phyloP scores from a whole-genome alignment of 371 early-diverging fungal species.

The Dinochytrium kinnereticum region DNA sequence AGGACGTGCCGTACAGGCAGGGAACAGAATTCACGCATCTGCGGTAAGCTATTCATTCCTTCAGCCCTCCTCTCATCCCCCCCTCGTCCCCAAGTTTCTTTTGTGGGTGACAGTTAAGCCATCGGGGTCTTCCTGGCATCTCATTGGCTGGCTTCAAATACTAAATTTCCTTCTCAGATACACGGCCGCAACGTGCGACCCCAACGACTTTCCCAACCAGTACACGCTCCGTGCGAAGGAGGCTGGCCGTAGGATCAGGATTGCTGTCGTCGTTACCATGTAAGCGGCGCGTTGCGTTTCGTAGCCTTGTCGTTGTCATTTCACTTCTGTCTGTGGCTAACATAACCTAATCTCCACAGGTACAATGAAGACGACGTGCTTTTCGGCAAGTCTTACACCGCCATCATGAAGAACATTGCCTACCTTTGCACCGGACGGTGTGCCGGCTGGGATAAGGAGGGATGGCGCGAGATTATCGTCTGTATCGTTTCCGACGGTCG shows the following conservation, averaged over 20 bases:
- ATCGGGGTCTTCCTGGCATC: neutral
- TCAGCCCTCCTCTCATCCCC: neutral
- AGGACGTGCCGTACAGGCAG: conserved; percentile 25
- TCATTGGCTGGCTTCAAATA: conserved; percentile 32
- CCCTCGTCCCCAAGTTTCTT: neutral
- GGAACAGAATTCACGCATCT: conserved; percentile 53
- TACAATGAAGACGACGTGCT: conserved; percentile 86
- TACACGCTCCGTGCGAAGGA: conserved; percentile 30
- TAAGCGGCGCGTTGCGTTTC: too few species aligned
- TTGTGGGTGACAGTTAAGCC: too few species aligned
- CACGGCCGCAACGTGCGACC: conserved; percentile 53
- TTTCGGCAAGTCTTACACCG: conserved; percentile 78
- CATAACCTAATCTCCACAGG: conserved; percentile 10
- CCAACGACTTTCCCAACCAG: conserved; percentile 43
- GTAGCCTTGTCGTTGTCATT: neutral
- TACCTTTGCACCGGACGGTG: conserved; percentile 81
- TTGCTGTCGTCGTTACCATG: conserved; percentile 76
- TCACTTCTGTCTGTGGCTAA: conserved; percentile 3
- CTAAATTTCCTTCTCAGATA: conserved; percentile 34
- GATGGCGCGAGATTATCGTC: conserved; percentile 89
- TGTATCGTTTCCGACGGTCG: conserved; percentile 79
- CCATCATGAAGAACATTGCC: conserved; percentile 85
- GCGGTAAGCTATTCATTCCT: conserved; percentile 25
- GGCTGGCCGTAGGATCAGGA: conserved; percentile 60
- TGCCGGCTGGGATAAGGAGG: conserved; percentile 77